These are phyloP conservation scores for Periconia macrospinosa DNA, from an alignment of 2,329 filamentous ascomycete genomes.

Conservation along the genomic window DNA sequence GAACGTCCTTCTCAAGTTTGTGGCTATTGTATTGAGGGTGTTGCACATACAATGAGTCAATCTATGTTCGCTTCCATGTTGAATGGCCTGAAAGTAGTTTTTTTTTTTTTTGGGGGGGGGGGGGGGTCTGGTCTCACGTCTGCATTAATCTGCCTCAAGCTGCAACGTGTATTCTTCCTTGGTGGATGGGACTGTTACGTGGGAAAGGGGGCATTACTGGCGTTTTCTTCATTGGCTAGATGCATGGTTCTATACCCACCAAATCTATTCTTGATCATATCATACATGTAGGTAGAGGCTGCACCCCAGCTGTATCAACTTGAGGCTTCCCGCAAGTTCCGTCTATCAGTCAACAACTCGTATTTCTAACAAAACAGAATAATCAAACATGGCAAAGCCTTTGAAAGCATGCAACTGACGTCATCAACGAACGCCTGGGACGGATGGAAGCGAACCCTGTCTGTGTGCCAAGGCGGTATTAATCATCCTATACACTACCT, in stretches of 20 bases:
- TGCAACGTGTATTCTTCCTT: background rate
- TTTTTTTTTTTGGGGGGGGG: too few species aligned
- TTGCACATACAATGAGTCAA: conserved; percentile 6
- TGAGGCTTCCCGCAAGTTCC: too few species aligned
- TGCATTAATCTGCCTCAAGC: background rate
- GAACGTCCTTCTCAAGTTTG: conserved; percentile 30
- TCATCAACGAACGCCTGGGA: too few species aligned
- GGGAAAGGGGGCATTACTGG: background rate
- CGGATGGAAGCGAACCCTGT: too few species aligned
- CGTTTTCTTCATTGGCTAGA: background rate
- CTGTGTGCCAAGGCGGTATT: background rate
- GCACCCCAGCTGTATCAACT: too few species aligned
- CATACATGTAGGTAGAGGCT: too few species aligned
- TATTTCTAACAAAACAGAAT: too few species aligned
- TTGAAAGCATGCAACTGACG: too few species aligned
- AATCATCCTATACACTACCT: background rate
- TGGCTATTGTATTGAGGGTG: conserved; percentile 23
- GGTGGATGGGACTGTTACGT: background rate
- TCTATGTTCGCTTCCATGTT: background rate
- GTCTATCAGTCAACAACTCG: too few species aligned
- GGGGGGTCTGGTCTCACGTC: background rate
- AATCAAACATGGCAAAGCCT: too few species aligned
- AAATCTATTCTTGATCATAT: background rate
- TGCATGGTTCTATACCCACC: conserved; percentile 5
- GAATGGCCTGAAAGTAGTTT: background rate